A percentile compares a stretch with the other conserved stretches of the same genome.
Conservation (phyloP, 441 rosid genomes). For the Gossypium lobatum region DNA sequence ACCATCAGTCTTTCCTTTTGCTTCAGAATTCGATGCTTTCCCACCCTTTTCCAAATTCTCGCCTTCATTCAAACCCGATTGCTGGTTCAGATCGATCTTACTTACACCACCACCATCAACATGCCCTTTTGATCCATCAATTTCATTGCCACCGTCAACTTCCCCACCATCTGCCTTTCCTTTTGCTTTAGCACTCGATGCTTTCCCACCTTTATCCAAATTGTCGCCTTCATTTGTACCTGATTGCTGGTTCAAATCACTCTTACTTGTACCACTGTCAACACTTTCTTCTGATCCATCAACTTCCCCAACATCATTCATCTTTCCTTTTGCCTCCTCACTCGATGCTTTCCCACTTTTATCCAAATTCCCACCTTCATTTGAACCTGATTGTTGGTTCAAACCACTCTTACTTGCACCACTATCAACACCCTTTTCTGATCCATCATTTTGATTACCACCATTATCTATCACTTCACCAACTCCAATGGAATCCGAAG, state of each 20-base stretch:
- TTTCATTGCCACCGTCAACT: neutral
- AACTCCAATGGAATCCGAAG: conserved; percentile 7
- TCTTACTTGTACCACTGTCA: neutral
- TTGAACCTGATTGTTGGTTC: neutral
- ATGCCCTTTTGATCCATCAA: neutral
- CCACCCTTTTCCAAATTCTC: neutral
- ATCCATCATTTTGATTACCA: conserved; percentile 10
- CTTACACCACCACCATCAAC: neutral
- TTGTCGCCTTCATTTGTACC: neutral
- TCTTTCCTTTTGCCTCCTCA: neutral
- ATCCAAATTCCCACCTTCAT: neutral
- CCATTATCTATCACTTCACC: neutral
- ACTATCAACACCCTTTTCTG: neutral
- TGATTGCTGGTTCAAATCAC: neutral
- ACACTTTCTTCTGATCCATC: neutral
- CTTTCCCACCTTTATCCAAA: neutral
- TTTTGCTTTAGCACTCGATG: neutral
- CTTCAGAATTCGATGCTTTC: neutral
- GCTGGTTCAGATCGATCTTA: neutral
- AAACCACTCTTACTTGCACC: neutral
- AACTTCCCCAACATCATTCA: neutral
- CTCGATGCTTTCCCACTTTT: neutral
- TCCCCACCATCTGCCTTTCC: neutral
- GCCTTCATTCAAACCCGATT: neutral
- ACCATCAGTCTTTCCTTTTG: neutral